Evolutionary conservation across 257 asterid species (phyloP).

Genomic region (Verbascum thapsus): DNA sequence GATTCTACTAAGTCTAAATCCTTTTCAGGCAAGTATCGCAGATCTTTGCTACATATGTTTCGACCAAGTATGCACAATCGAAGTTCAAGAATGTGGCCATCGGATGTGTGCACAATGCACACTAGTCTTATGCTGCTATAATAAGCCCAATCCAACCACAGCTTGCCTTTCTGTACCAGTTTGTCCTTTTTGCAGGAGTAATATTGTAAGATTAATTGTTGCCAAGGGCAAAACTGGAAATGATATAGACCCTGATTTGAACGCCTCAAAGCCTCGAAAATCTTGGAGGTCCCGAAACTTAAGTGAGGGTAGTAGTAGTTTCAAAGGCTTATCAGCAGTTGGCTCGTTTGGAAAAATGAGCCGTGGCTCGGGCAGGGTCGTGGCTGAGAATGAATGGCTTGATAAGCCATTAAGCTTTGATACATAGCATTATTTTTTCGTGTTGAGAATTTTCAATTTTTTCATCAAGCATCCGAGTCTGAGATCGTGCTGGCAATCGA

Average conservation of each 20-base stretch:
- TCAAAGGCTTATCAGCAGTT: constrained; percentile 72
- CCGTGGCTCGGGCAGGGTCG: constrained; percentile 72
- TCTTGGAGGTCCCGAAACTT: constrained; percentile 68
- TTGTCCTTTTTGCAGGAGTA: constrained; percentile 95
- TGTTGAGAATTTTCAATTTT: constrained; percentile 10
- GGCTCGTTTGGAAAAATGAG: constrained; percentile 82
- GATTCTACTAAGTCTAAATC: constrained; percentile 10
- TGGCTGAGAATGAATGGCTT: constrained; percentile 56
- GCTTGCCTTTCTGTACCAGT: constrained; percentile 54
- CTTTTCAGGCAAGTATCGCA: constrained; percentile 63
- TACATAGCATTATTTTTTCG: constrained; percentile 19
- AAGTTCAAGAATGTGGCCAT: constrained; percentile 90
- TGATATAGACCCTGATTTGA: constrained; percentile 44
- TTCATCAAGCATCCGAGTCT: neutral
- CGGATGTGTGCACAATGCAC: constrained; percentile 97
- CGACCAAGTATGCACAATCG: constrained; percentile 86
- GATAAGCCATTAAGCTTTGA: constrained; percentile 68
- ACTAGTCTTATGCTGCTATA: constrained; percentile 85
- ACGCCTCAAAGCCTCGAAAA: constrained; percentile 59
- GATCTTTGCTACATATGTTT: constrained; percentile 94
- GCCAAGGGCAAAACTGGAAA: constrained; percentile 55
- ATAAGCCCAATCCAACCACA: constrained; percentile 77
- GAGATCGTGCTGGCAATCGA: constrained; percentile 26
- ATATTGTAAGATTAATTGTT: constrained; percentile 62
- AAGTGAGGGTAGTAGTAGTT: constrained; percentile 91